Percentiles rank a stretch among this genome's conserved stretches.
Evolutionary conservation across 1,284 basidiomycete species (phyloP).

Genomic region (Anthracocystis setariae): DNA sequence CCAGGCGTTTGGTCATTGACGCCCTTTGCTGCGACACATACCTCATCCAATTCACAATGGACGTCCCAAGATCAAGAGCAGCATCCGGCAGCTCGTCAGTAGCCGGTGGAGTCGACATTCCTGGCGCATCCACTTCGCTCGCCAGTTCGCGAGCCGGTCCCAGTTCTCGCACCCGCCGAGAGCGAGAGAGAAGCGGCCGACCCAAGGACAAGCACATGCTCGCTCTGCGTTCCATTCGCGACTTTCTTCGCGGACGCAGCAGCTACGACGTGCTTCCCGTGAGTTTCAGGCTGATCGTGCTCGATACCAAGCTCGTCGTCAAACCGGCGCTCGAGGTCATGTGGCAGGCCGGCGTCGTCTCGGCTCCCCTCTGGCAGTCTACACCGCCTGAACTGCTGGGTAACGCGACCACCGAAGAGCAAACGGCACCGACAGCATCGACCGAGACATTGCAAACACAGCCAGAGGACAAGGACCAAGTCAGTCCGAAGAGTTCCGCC

Average conservation of each 20-base stretch:
- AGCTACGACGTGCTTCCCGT: slow-evolving; percentile 96
- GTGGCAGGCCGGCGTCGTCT: slow-evolving; percentile 77
- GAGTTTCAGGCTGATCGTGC: slow-evolving; percentile 92
- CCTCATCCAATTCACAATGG: slow-evolving; percentile 11
- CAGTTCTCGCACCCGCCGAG: slow-evolving; percentile 22
- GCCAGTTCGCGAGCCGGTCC: slow-evolving; percentile 17
- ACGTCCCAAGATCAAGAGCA: slow-evolving; percentile 29
- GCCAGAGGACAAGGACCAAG: slow-evolving; percentile 1
- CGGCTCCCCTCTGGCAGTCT: slow-evolving; percentile 85
- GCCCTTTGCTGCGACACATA: background rate
- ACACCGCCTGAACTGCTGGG: slow-evolving; percentile 44
- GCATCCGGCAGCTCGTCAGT: slow-evolving; percentile 24
- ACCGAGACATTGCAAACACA: background rate
- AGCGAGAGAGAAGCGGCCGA: slow-evolving; percentile 30
- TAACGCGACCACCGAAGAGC: slow-evolving; percentile 11
- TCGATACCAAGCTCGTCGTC: slow-evolving; percentile 74
- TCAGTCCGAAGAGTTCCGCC: slow-evolving; percentile 25
- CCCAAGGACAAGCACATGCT: slow-evolving; percentile 54
- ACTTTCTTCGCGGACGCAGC: slow-evolving; percentile 83
- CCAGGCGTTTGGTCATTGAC: background rate
- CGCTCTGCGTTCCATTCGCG: slow-evolving; percentile 80
- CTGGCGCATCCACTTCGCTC: slow-evolving; percentile 24
- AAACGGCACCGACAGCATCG: background rate
- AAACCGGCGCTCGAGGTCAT: slow-evolving; percentile 66
- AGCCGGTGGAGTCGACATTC: slow-evolving; percentile 23